A percentile compares a stretch with the other conserved stretches of the same genome.
These are phyloP conservation scores for Sungouiozyma ichnusensis DNA, from an alignment of 805 yeast species.

Conservation along the genomic window DNA sequence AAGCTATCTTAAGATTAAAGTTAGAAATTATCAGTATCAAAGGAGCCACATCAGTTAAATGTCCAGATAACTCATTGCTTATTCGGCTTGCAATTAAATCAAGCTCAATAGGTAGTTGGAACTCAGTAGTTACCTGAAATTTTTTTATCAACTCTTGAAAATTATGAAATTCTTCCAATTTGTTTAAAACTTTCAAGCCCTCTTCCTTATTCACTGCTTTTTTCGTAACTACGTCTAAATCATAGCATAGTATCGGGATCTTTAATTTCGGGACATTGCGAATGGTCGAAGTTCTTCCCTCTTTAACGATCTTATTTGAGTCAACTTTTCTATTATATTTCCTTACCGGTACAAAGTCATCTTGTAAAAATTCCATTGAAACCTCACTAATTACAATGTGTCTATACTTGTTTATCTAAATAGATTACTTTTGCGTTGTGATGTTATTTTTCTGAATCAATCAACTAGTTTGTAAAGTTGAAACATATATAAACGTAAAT, in stretches of 20 bases:
- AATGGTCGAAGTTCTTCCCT: constrained; percentile 6
- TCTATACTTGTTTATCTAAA: background rate
- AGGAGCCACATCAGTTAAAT: background rate
- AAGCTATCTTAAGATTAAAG: background rate
- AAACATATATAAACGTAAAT: too few relatives aligned
- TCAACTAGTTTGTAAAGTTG: too few relatives aligned
- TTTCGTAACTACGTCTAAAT: background rate
- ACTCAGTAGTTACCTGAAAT: too few relatives aligned
- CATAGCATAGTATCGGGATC: background rate
- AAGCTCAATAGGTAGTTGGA: background rate
- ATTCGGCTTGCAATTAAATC: background rate
- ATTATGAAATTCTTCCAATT: too few relatives aligned
- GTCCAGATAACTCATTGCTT: background rate
- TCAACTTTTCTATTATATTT: constrained; percentile 15
- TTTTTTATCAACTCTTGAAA: too few relatives aligned
- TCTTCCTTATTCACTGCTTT: too few relatives aligned
- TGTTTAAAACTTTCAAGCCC: too few relatives aligned
- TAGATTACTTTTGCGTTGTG: background rate
- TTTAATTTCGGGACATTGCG: background rate
- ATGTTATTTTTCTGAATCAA: too few relatives aligned
- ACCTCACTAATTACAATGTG: background rate
- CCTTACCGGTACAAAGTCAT: constrained; percentile 23
- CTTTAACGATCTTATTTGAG: constrained; percentile 17
- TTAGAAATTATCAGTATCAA: background rate
- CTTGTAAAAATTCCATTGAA: constrained; percentile 13